phyloP scores from a whole-genome alignment of 2,329 filamentous ascomycete species.

The Sarocladiaceae sp. region DNA sequence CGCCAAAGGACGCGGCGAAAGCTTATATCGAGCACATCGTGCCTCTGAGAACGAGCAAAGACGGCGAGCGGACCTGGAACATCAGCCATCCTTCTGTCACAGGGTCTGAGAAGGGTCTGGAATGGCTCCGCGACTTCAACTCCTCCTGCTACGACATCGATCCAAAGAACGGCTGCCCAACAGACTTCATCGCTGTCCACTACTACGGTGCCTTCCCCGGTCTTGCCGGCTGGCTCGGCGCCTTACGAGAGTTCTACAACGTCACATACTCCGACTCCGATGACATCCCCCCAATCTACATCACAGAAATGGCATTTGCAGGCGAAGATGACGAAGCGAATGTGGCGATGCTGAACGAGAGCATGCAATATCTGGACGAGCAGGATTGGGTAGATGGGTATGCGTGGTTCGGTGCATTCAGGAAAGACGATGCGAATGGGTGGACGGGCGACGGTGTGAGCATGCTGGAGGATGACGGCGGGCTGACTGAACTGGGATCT shows the following conservation, averaged over 20 bases:
- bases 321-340: conserved; percentile 28
- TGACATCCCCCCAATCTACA: conserved; percentile 26
- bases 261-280: background rate
- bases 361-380: conserved; percentile 28
- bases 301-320: conserved; percentile 36
- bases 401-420: conserved; percentile 38
- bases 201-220: conserved; percentile 36
- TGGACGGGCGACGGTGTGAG: conserved; percentile 35
- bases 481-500: conserved; percentile 32
- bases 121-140: conserved; percentile 36
- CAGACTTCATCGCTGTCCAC: conserved; percentile 37
- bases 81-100: conserved; percentile 38
- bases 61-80: conserved; percentile 24
- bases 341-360: conserved; percentile 35
- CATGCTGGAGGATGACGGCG: conserved; percentile 31
- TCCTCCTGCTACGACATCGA: conserved; percentile 34
- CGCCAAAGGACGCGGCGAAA: conserved; percentile 31
- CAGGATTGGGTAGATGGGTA: conserved; percentile 30
- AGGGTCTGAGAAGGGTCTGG: conserved; percentile 30
- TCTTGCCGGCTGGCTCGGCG: conserved; percentile 29
- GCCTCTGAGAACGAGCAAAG: conserved; percentile 24
- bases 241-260: conserved; percentile 30
- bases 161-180: conserved; percentile 28
- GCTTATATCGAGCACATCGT: conserved; percentile 32
- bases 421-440: conserved; percentile 30